Evolutionary conservation across 371 early-diverging fungal genomes (phyloP).

Genomic region (Rhizopus arrhizus): DNA sequence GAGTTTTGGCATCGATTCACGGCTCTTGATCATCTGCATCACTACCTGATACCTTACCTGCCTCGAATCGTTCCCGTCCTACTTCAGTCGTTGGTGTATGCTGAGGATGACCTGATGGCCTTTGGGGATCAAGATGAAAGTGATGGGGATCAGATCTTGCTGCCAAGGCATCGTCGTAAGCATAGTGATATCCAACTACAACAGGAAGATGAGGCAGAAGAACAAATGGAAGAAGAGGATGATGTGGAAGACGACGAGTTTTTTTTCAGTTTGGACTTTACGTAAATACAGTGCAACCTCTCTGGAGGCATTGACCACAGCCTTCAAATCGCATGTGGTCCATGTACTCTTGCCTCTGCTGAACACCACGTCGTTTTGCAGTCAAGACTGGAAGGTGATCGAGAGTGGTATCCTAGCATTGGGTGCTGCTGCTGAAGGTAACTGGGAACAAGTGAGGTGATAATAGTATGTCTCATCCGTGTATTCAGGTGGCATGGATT

Average conservation of each 20-base stretch:
- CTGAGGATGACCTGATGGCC: constrained; percentile 80
- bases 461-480: neutral
- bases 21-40: constrained; percentile 72
- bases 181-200: constrained; percentile 30
- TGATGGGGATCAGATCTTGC: constrained; percentile 78
- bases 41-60: constrained; percentile 75
- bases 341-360: constrained; percentile 78
- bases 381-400: constrained; percentile 81
- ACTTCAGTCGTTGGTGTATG: constrained; percentile 88
- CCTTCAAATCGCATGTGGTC: constrained; percentile 77
- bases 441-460: neutral
- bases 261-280: constrained; percentile 90
- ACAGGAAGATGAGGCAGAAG: constrained; percentile 26
- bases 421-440: constrained; percentile 93
- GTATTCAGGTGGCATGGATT: constrained; percentile 64
- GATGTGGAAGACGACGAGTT: constrained; percentile 91
- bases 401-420: constrained; percentile 94
- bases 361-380: constrained; percentile 67
- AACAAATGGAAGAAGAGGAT: constrained; percentile 61
- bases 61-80: constrained; percentile 80
- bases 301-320: constrained; percentile 83
- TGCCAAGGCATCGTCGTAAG: constrained; percentile 71
- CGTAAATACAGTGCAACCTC: constrained; percentile 96
- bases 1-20: constrained; percentile 96
- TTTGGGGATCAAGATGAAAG: constrained; percentile 76